Conservation (phyloP, 1,284 basidiomycete genomes). For the Neolentinus lepideus region DNA sequence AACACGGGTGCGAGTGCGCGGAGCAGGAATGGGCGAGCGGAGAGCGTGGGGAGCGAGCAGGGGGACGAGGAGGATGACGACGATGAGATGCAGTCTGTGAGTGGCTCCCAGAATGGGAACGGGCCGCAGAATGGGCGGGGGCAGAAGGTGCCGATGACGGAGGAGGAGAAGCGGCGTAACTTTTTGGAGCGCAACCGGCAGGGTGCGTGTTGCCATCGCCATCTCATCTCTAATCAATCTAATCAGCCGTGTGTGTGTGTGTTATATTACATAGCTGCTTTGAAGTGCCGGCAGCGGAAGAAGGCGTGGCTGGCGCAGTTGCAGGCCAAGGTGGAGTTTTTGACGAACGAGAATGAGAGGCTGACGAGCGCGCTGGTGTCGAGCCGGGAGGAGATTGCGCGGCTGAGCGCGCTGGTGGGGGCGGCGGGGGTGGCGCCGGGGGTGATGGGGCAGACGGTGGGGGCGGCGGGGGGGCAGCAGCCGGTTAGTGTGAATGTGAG, state of each 20-base stretch:
- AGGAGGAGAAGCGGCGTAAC: slow-evolving; percentile 92
- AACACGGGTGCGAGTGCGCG: slow-evolving; percentile 18
- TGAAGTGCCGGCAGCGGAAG: slow-evolving; percentile 98
- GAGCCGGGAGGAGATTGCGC: slow-evolving; percentile 74
- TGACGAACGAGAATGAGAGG: slow-evolving; percentile 92
- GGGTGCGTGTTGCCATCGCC: slow-evolving; percentile 41
- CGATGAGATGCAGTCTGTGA: slow-evolving; percentile 21
- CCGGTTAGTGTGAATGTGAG: slow-evolving; percentile 39
- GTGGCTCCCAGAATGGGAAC: slow-evolving; percentile 17
- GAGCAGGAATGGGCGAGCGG: slow-evolving; percentile 12
- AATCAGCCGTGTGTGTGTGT: background rate
- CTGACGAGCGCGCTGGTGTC: slow-evolving; percentile 71
- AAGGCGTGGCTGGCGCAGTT: slow-evolving; percentile 95
- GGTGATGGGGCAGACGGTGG: slow-evolving; percentile 15
- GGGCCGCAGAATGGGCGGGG: slow-evolving; percentile 10
- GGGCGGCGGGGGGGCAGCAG: slow-evolving; percentile 18
- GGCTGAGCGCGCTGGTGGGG: slow-evolving; percentile 64
- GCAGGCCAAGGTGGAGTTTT: slow-evolving; percentile 89
- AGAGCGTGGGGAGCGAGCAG: slow-evolving; percentile 45
- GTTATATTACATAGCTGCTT: slow-evolving; percentile 77
- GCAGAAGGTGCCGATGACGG: slow-evolving; percentile 80
- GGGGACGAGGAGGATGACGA: slow-evolving; percentile 31
- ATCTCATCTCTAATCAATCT: background rate
- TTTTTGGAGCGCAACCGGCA: slow-evolving; percentile 93
- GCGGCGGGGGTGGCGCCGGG: slow-evolving; percentile 43